Evolutionary conservation across 306 rosid species (phyloP), one percentile per base, ranked within the genome.

Genomic region (Cucurbita moschata): DNA sequence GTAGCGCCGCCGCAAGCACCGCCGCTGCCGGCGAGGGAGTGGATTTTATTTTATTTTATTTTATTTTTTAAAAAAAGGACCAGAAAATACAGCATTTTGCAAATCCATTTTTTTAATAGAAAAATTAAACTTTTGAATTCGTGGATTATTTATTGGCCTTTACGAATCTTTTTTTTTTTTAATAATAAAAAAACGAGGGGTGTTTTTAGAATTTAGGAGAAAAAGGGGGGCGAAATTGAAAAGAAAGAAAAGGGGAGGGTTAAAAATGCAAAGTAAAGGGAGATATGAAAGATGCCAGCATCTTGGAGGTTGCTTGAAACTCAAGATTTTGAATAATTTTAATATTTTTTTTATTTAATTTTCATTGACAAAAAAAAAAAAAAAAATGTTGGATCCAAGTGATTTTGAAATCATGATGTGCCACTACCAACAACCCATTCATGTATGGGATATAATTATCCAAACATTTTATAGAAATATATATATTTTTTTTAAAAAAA

Each of bases 231-330:
- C 64, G 59, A 64, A 79, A 83, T 77, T 77, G 62, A 78, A 79
- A 61, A 72, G 67, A 77, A 85, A 85, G 74, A 76, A 81, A 81
- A 57, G 76, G 73, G 77, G 79, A 71, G 77, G 78, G 52, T 79
- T 83, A 77, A 80, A 80, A 80, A 53, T 75, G 77, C 56, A 74
- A 65, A 51, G 58, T 58, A 51, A 70, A 70, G 74, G 83, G 77
- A 84, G 86, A 80, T 21, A 21, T 67, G 43, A 67, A 39, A 71
- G 81, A 77, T 84, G 50, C 75, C 61, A 74, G 80, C 46, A 39
- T 69, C 67, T 52, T 49, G 70, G 40, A 77, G 58, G 83, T 83
- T 83, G 90, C 96, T 85, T 92, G 85, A 85, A 83, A 53, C 79
- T 81, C 88, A 89, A 85, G 97, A 77, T 77, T 83, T 81, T 71